These are phyloP conservation scores for Eucalyptus leucophloia DNA, from an alignment of 345 rosid species.

Conservation along the genomic window DNA sequence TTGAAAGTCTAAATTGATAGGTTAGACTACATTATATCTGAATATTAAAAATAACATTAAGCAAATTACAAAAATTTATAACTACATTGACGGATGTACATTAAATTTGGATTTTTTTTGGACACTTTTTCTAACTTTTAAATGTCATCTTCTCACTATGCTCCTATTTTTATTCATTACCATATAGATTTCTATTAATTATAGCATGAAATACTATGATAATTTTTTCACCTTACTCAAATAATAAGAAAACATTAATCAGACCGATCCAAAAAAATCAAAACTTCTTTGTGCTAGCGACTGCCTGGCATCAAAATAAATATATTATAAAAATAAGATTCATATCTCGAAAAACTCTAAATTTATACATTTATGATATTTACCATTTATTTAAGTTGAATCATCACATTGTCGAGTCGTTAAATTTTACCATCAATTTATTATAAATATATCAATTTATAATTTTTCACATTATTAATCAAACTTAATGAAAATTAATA, in stretches of 20 bases:
- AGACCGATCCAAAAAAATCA: not conserved
- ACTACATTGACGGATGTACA: not conserved
- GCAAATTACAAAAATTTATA: not conserved
- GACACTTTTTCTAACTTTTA: not conserved
- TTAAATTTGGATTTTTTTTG: too few relatives aligned
- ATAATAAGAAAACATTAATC: not conserved
- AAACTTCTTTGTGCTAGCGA: not conserved
- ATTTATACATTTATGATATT: not conserved
- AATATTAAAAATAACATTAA: not conserved
- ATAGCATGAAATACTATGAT: not conserved
- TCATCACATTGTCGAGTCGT: rapidly evolving
- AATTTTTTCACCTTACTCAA: not conserved
- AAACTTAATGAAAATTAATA: too few relatives aligned
- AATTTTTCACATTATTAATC: too few relatives aligned
- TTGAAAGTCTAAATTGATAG: not conserved
- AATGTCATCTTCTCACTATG: not conserved
- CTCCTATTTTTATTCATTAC: not conserved
- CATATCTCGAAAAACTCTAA: not conserved
- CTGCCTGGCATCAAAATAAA: not conserved
- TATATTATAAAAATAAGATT: rapidly evolving
- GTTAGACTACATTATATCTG: not conserved
- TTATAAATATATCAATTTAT: not conserved
- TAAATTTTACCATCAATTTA: not conserved
- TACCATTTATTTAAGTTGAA: not conserved
- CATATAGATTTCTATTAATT: not conserved